phyloP scores from a whole-genome alignment of 2,329 filamentous ascomycete species.

The Apiospora pterosperma region DNA sequence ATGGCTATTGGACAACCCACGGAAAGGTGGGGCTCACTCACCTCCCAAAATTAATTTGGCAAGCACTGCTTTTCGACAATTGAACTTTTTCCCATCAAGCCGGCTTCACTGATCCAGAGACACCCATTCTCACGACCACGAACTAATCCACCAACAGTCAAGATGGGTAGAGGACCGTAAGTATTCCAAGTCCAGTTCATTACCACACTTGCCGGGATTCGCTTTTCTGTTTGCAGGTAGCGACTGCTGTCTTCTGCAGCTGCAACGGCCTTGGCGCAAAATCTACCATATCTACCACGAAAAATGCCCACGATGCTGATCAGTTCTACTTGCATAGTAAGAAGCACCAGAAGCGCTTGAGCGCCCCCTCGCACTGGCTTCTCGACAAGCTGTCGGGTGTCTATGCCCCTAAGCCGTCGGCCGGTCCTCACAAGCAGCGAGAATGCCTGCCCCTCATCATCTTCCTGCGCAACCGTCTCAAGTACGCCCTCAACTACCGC shows the following conservation, averaged over 20 bases:
- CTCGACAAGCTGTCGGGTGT: constrained; percentile 98
- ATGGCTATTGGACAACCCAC: neutral
- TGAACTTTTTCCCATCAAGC: constrained; percentile 7
- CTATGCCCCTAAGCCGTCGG: constrained; percentile 68
- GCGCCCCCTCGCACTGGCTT: constrained; percentile 98
- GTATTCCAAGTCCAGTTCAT: constrained; percentile 21
- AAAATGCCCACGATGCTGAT: constrained; percentile 23
- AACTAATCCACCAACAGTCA: constrained; percentile 30
- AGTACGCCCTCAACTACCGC: constrained; percentile 99
- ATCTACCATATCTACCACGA: constrained; percentile 12
- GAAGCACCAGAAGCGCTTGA: constrained; percentile 99
- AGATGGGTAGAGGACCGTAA: constrained; percentile 53
- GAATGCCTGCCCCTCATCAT: constrained; percentile 99
- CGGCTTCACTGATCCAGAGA: constrained; percentile 8
- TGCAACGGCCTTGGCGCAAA: neutral
- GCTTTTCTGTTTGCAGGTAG: neutral
- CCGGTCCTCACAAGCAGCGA: constrained; percentile 98
- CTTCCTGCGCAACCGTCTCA: constrained; percentile 95
- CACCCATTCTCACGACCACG: constrained; percentile 23
- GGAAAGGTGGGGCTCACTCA: neutral
- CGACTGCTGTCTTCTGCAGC: neutral
- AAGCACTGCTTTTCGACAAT: constrained; percentile 1
- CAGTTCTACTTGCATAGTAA: constrained; percentile 55
- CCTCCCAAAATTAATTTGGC: constrained; percentile 4
- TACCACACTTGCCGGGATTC: neutral